Conservation (phyloP, 2,329 filamentous ascomycete species). For the Penicillium sp. region DNA sequence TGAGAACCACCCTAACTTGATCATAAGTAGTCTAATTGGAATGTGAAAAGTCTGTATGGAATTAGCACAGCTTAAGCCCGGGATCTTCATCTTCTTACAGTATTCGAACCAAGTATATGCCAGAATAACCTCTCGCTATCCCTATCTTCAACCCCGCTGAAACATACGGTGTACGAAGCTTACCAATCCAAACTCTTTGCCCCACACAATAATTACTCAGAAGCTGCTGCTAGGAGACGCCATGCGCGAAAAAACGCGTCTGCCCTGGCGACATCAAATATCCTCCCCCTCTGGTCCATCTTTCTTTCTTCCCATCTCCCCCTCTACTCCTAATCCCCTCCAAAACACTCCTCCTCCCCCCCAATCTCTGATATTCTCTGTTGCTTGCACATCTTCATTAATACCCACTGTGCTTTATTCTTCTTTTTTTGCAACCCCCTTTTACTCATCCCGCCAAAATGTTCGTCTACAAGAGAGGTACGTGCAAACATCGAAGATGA, state of each 20-base stretch:
- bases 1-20: background rate
- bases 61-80: background rate
- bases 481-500: conserved; percentile 20
- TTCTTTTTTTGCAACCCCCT: conserved; percentile 11
- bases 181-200: conserved; percentile 1
- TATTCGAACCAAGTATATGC: background rate
- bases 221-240: conserved; percentile 5
- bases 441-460: conserved; percentile 41
- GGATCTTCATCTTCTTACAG: background rate
- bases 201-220: conserved; percentile 2
- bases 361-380: conserved; percentile 11
- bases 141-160: background rate
- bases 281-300: conserved; percentile 20
- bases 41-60: background rate
- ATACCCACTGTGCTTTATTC: conserved; percentile 25
- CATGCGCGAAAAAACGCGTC: conserved; percentile 36
- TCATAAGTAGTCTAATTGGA: background rate
- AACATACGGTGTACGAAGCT: conserved; percentile 1
- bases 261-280: conserved; percentile 34
- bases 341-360: conserved; percentile 16
- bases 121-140: background rate
- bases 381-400: conserved; percentile 17
- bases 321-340: conserved; percentile 22
- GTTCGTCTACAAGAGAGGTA: conserved; percentile 66
- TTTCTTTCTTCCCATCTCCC: conserved; percentile 11